phyloP scores from a whole-genome alignment of 2,329 filamentous ascomycete genomes.

The Nigrospora oryzae region DNA sequence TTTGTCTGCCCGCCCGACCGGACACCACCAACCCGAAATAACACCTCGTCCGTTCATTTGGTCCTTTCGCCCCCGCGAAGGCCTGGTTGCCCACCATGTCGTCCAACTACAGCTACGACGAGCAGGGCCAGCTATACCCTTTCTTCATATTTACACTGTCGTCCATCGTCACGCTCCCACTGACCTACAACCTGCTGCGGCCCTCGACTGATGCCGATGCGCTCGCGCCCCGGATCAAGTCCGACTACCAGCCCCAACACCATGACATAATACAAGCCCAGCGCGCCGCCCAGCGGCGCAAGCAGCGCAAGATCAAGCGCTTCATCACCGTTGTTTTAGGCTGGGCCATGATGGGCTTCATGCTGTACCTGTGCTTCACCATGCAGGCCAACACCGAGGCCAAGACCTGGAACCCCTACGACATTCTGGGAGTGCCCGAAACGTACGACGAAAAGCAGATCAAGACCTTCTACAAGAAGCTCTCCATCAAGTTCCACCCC shows the following conservation, averaged over 20 bases:
- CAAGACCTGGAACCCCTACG: constrained; percentile 94
- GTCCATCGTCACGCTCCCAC: constrained; percentile 77
- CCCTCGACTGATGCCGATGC: constrained; percentile 69
- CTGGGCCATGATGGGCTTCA: constrained; percentile 78
- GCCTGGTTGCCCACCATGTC: constrained; percentile 54
- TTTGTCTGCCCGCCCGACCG: too few relatives aligned
- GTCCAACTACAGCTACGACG: constrained; percentile 97
- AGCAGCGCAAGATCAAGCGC: constrained; percentile 82
- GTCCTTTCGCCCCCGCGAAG: neutral
- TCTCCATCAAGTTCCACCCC: constrained; percentile 82
- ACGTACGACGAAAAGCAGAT: constrained; percentile 82
- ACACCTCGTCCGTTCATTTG: too few relatives aligned
- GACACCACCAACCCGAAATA: too few relatives aligned
- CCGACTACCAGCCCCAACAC: constrained; percentile 74
- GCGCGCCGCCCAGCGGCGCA: constrained; percentile 79
- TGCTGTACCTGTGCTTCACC: constrained; percentile 82
- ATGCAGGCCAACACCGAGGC: constrained; percentile 60
- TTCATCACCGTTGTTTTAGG: constrained; percentile 66
- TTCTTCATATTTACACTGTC: constrained; percentile 94
- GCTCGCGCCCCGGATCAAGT: constrained; percentile 73
- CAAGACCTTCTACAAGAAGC: constrained; percentile 79
- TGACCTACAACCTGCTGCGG: constrained; percentile 82
- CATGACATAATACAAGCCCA: constrained; percentile 74
- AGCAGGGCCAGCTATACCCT: constrained; percentile 96
- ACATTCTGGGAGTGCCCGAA: constrained; percentile 83